These are phyloP conservation scores for Lasiodiplodia gonubiensis DNA, from an alignment of 2,329 filamentous ascomycete species.

Conservation along the genomic window DNA sequence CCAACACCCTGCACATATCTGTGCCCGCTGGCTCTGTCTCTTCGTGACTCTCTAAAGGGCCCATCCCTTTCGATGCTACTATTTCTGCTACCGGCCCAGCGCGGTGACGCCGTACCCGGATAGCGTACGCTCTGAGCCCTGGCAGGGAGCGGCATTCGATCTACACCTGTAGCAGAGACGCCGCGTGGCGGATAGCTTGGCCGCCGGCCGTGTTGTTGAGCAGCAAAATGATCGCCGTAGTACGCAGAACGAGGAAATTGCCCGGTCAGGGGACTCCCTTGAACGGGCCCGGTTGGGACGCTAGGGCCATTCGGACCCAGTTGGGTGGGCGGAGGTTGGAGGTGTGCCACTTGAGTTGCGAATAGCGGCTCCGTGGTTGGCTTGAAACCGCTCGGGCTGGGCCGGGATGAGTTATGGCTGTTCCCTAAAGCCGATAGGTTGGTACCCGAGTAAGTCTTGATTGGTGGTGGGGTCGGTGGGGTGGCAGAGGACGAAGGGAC, in stretches of 20 bases:
- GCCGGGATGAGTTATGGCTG: slow-evolving; percentile 14
- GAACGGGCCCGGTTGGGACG: slow-evolving; percentile 41
- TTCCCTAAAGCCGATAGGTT: slow-evolving; percentile 33
- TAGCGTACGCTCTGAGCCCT: slow-evolving; percentile 24
- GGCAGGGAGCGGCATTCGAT: not conserved
- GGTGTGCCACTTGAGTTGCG: slow-evolving; percentile 52
- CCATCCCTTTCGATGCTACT: slow-evolving; percentile 19
- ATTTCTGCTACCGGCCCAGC: slow-evolving; percentile 15
- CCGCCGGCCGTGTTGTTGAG: not conserved
- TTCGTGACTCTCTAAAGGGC: not conserved
- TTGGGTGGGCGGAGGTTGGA: slow-evolving; percentile 37
- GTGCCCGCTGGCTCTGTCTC: slow-evolving; percentile 3
- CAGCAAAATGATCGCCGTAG: slow-evolving; percentile 13
- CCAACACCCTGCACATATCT: slow-evolving; percentile 15
- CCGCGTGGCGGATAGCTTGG: slow-evolving; percentile 25
- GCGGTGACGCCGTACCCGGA: slow-evolving; percentile 11
- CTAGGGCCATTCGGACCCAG: slow-evolving; percentile 36
- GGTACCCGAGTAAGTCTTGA: slow-evolving; percentile 27
- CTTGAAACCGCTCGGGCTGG: slow-evolving; percentile 42
- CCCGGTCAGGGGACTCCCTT: not conserved
- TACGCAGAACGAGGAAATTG: slow-evolving; percentile 4
- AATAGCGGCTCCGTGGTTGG: slow-evolving; percentile 55
- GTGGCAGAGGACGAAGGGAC: not conserved
- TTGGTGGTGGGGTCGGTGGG: slow-evolving; percentile 22
- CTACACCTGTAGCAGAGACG: not conserved